phyloP scores from a whole-genome alignment of 768 basidiomycete species.

The Rubroboletus satanas region DNA sequence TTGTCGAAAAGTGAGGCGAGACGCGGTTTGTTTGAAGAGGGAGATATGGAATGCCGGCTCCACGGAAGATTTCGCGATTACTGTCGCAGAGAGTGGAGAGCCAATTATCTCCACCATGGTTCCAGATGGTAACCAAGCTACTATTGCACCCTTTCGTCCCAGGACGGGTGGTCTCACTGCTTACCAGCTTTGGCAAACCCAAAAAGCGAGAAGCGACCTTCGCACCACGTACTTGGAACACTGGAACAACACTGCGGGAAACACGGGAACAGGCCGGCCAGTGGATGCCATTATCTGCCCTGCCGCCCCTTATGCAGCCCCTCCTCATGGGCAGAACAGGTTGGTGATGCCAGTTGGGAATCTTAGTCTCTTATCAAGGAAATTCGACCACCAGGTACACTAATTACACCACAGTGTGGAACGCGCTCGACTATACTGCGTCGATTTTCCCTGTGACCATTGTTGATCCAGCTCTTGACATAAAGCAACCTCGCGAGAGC shows the following conservation, averaged over 20 bases:
- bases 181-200: slow-evolving; percentile 65
- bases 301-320: slow-evolving; percentile 53
- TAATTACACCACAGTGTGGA: slow-evolving; percentile 63
- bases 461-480: slow-evolving; percentile 54
- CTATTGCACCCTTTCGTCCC: slow-evolving; percentile 26
- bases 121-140: slow-evolving; percentile 27
- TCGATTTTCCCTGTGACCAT: slow-evolving; percentile 60
- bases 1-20: background rate
- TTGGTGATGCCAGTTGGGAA: slow-evolving; percentile 25
- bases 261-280: slow-evolving; percentile 66
- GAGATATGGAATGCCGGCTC: slow-evolving; percentile 47
- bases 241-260: slow-evolving; percentile 51
- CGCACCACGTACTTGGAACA: slow-evolving; percentile 56
- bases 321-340: slow-evolving; percentile 59
- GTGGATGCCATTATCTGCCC: slow-evolving; percentile 75
- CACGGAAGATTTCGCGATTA: slow-evolving; percentile 41
- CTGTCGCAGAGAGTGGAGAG: slow-evolving; percentile 44
- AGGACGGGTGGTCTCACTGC: slow-evolving; percentile 38
- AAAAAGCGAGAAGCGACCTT: slow-evolving; percentile 43
- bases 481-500: slow-evolving; percentile 38
- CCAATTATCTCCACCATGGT: slow-evolving; percentile 51
- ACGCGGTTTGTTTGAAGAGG: slow-evolving; percentile 21
- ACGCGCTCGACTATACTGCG: slow-evolving; percentile 61
- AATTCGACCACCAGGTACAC: slow-evolving; percentile 34
- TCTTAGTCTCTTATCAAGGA: background rate